A percentile compares a stretch with the other conserved stretches of the same genome.
Conservation (phyloP, 2,329 filamentous ascomycete species). For the Sclerotiophoma versabilis region DNA sequence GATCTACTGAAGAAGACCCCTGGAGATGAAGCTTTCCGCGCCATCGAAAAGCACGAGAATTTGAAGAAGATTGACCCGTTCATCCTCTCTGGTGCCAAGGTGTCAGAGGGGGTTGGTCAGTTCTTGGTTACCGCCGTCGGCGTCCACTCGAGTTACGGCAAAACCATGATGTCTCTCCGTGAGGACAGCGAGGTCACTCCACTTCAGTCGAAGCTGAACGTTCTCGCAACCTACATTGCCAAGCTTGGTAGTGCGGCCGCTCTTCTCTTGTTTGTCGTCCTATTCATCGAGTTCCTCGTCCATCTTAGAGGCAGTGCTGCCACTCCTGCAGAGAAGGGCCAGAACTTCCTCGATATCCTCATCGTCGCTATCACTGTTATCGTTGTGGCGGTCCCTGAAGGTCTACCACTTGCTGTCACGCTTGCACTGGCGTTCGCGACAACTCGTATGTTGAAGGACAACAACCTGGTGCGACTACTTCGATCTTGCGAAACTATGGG, state of each 20-base stretch:
- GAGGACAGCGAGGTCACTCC: constrained; percentile 81
- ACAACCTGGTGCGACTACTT: constrained; percentile 72
- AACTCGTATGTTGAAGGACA: constrained; percentile 72
- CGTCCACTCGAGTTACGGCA: constrained; percentile 76
- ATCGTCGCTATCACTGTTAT: constrained; percentile 72
- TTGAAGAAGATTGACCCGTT: constrained; percentile 78
- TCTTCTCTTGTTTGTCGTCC: constrained; percentile 79
- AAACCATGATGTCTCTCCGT: constrained; percentile 78
- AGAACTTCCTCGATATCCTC: constrained; percentile 69
- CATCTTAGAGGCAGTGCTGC: constrained; percentile 63
- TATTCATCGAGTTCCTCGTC: constrained; percentile 85
- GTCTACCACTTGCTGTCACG: constrained; percentile 71
- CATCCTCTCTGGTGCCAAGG: constrained; percentile 85
- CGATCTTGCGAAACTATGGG: constrained; percentile 76
- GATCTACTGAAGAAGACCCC: constrained; percentile 73
- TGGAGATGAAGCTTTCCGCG: constrained; percentile 69
- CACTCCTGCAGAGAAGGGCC: constrained; percentile 76
- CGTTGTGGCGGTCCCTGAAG: constrained; percentile 73
- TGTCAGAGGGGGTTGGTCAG: constrained; percentile 76
- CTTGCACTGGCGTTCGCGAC: constrained; percentile 72
- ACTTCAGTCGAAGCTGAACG: constrained; percentile 78
- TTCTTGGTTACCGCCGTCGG: constrained; percentile 80
- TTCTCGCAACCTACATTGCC: constrained; percentile 80
- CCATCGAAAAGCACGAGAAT: constrained; percentile 67
- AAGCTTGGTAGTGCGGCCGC: constrained; percentile 79